Base-by-base conservation (phyloP, 192 early-diverging fungal genomes). In the Obelidium mucronatum region DNA sequence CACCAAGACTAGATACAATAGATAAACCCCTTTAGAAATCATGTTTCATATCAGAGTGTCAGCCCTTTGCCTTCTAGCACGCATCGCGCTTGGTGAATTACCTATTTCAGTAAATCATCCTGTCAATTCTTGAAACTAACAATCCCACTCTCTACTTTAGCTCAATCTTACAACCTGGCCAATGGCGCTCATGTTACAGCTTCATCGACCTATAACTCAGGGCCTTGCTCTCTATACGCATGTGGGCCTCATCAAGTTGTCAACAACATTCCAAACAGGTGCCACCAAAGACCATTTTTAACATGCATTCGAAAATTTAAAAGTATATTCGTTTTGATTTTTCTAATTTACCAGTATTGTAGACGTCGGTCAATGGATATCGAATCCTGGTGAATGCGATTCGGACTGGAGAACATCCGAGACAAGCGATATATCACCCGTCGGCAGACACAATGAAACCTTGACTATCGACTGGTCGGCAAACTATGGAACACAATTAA, bases 401-500 rank as follows among this genome's bases (percentile, higher is more conserved):
- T 17, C 39, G 42, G 66, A 67, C 42, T 67, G 66, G 66, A 1
- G n/a, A 13, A 31, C 66, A 3, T 39, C 66, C 19, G 39, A 15
- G 1, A 42, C 40, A n/a, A 44, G 66, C 24, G 51, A 26, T 17
- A 40, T 67, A 13, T 19, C 15, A 1, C 42, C 44, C 39, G 0
- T 26, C 1, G 66, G 66, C 28, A 39, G 60, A 17, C 22, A 31
- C 3, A 74, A 74, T 60, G 73, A 33, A 36, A 30, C 59, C 22
- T 37, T 74, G 22, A 44, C 6, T 5, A 17, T 74, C 22, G 73
- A 74, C 28, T 74, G 73, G 73, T 44, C 37, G 13, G 60, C 3
- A 22, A 74, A 61, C 31, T 74, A 48, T 40, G 44, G 44, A 26
- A 74, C 73, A 1, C 42, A 52, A 28, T 51, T 74, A 11, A 56